Percentiles rank a stretch among this genome's conserved stretches.
phyloP scores from a whole-genome alignment of 2,329 filamentous ascomycete genomes.

The Cladosporium phlei region DNA sequence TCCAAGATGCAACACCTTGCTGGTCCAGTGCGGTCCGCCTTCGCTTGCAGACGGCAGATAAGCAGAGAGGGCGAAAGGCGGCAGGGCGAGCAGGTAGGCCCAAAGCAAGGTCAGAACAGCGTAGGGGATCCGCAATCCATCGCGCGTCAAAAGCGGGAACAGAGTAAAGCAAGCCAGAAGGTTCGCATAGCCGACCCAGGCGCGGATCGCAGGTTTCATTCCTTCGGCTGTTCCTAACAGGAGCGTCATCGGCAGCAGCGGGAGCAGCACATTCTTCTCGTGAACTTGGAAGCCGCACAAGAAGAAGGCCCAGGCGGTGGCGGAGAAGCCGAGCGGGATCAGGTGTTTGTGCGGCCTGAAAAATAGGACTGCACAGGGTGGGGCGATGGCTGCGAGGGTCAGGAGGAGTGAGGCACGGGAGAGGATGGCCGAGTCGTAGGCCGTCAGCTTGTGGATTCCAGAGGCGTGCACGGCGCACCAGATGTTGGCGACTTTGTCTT shows the following conservation, averaged over 20 bases:
- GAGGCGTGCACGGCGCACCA: constrained; percentile 87
- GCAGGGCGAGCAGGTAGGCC: constrained; percentile 85
- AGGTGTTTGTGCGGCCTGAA: constrained; percentile 70
- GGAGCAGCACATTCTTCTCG: constrained; percentile 92
- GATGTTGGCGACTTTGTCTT: constrained; percentile 98
- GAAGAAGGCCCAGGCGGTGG: constrained; percentile 94
- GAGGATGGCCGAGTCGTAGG: constrained; percentile 65
- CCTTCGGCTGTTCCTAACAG: constrained; percentile 75
- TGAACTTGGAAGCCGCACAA: constrained; percentile 97
- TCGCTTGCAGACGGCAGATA: constrained; percentile 48
- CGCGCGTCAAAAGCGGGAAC: constrained; percentile 82
- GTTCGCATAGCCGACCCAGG: constrained; percentile 97
- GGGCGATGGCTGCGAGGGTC: constrained; percentile 71
- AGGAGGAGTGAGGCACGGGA: constrained; percentile 70
- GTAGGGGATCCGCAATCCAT: constrained; percentile 80
- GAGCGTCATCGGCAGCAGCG: constrained; percentile 87
- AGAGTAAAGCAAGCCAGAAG: constrained; percentile 86
- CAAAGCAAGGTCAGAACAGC: constrained; percentile 78
- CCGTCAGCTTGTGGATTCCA: constrained; percentile 71
- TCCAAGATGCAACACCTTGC: constrained; percentile 64
- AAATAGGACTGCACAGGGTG: constrained; percentile 76
- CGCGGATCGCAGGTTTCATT: constrained; percentile 67
- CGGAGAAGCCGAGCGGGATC: constrained; percentile 73
- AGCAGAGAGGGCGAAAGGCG: constrained; percentile 66
- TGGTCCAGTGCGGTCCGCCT: constrained; percentile 18